phyloP scores from a whole-genome alignment of 306 rosid genomes.

The Quillaja saponaria region DNA sequence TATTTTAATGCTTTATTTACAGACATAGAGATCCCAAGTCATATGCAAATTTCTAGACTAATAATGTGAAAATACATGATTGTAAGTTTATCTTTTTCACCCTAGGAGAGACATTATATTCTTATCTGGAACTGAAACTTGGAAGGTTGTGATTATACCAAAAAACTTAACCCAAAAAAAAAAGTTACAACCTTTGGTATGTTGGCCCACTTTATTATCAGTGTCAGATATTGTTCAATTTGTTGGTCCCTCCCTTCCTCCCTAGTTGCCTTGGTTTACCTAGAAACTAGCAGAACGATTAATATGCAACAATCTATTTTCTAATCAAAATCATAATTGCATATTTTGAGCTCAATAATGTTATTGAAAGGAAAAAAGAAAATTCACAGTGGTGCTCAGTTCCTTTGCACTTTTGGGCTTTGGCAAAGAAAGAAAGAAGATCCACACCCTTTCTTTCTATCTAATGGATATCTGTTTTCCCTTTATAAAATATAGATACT shows the following conservation, averaged over 20 bases:
- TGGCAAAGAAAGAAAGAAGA: constrained; percentile 33
- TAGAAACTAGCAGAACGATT: constrained; percentile 21
- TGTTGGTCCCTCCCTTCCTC: constrained; percentile 37
- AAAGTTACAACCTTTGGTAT: constrained; percentile 19
- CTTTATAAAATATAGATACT: background rate
- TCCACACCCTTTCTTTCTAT: constrained; percentile 17
- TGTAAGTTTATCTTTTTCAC: constrained; percentile 12
- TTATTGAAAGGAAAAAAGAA: too few species aligned
- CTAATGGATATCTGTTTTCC: constrained; percentile 7
- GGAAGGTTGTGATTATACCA: constrained; percentile 31
- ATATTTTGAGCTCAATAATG: too few species aligned
- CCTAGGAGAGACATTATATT: constrained; percentile 12
- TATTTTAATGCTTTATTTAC: constrained; percentile 5
- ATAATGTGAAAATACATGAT: constrained; percentile 21
- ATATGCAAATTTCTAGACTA: constrained; percentile 29
- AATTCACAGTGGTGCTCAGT: too few species aligned
- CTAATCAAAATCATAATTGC: constrained; percentile 20
- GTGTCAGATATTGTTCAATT: constrained; percentile 42
- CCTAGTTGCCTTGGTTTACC: constrained; percentile 10
- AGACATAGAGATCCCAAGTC: constrained; percentile 32
- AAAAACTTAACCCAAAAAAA: constrained; percentile 7
- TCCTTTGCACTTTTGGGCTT: too few species aligned
- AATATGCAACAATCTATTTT: constrained; percentile 1
- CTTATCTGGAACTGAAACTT: constrained; percentile 29
- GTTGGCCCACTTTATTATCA: constrained; percentile 31